Percentiles rank a stretch among this genome's conserved stretches.
Conservation (phyloP, 495 filamentous ascomycete genomes). For the Podospora appendiculata region DNA sequence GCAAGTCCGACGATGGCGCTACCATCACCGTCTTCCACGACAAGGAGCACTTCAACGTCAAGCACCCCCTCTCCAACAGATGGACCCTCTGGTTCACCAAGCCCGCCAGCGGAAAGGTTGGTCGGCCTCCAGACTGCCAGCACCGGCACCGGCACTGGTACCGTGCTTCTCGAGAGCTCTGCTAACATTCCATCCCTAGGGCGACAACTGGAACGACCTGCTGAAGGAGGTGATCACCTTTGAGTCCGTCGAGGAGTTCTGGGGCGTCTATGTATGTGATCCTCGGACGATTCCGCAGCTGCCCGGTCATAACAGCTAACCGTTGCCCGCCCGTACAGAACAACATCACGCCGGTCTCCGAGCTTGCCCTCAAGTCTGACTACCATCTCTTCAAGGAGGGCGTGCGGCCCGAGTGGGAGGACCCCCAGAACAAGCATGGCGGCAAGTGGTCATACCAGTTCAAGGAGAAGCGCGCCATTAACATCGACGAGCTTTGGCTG, state of each 20-base stretch:
- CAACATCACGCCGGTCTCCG: constrained; percentile 94
- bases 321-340: constrained; percentile 52
- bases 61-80: constrained; percentile 90
- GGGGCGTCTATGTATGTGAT: constrained; percentile 87
- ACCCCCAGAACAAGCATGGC: constrained; percentile 95
- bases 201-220: constrained; percentile 96
- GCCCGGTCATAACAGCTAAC: constrained; percentile 4
- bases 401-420: constrained; percentile 97
- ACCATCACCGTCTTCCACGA: constrained; percentile 91
- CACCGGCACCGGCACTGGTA: too few species aligned
- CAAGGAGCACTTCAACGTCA: constrained; percentile 97
- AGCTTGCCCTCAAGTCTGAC: constrained; percentile 93
- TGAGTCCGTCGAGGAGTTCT: constrained; percentile 98
- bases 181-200: constrained; percentile 38
- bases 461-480: constrained; percentile 84
- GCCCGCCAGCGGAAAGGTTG: constrained; percentile 90
- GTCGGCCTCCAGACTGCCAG: constrained; percentile 8
- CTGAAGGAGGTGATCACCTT: constrained; percentile 98
- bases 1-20: constrained; percentile 42
- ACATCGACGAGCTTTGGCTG: constrained; percentile 94
- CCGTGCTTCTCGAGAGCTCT: background rate
- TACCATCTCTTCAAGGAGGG: constrained; percentile 99
- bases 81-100: constrained; percentile 99
- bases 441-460: constrained; percentile 98
- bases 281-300: too few species aligned